Evolutionary conservation across 768 basidiomycete species (phyloP).

Genomic region (Tricholoma flavovirens): DNA sequence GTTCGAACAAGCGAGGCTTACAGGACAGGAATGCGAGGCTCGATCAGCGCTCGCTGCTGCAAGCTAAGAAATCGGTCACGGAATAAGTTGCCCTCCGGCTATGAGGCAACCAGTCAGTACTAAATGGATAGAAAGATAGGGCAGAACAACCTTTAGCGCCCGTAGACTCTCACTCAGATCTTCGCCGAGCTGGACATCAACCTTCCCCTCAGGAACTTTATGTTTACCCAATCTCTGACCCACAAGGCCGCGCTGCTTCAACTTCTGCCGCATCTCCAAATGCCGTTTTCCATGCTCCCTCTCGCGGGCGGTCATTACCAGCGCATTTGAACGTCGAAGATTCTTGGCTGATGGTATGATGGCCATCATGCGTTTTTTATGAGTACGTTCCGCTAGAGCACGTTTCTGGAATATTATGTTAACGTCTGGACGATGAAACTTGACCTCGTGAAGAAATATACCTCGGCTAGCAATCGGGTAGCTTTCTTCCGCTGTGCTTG

Average conservation of each 20-base stretch:
- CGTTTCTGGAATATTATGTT: conserved; percentile 44
- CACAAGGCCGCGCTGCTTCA: conserved; percentile 54
- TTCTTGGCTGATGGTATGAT: conserved; percentile 52
- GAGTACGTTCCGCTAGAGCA: conserved; percentile 50
- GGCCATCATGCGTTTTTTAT: conserved; percentile 55
- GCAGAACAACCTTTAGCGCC: conserved; percentile 63
- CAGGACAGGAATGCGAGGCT: conserved; percentile 79
- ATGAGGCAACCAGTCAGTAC: background rate
- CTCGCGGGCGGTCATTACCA: conserved; percentile 34
- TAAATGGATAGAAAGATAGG: background rate
- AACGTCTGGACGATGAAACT: background rate
- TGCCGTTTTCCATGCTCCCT: conserved; percentile 37
- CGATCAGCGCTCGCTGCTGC: conserved; percentile 82
- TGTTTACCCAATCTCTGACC: conserved; percentile 81
- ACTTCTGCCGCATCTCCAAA: conserved; percentile 38
- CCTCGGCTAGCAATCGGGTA: conserved; percentile 58
- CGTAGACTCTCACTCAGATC: conserved; percentile 83
- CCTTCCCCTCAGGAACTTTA: conserved; percentile 55
- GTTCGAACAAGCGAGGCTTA: conserved; percentile 30
- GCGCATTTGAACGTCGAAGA: conserved; percentile 38
- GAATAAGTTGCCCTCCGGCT: conserved; percentile 95
- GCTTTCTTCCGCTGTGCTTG: conserved; percentile 61
- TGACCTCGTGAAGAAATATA: conserved; percentile 21
- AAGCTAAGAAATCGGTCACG: conserved; percentile 82
- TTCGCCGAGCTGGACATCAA: conserved; percentile 88